phyloP scores from a whole-genome alignment of 2,329 filamentous ascomycete species.

The Aotearoamyces nothofagi region DNA sequence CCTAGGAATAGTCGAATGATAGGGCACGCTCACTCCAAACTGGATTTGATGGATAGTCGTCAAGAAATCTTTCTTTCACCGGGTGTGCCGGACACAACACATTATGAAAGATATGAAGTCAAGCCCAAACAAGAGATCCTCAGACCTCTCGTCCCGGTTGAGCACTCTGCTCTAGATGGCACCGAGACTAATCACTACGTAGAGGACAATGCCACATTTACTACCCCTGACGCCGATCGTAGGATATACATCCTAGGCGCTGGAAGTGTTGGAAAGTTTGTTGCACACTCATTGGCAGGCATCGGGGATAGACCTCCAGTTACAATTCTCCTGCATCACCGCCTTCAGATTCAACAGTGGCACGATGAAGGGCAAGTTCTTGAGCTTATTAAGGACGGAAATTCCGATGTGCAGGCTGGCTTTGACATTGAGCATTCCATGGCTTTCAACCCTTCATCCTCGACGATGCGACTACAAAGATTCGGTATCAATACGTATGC shows the following conservation, averaged over 20 bases:
- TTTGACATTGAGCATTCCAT: slow-evolving; percentile 17
- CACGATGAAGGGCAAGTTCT: slow-evolving; percentile 26
- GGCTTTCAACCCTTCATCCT: background rate
- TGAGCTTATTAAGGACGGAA: slow-evolving; percentile 26
- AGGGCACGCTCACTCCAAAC: no score
- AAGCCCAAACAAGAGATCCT: no score
- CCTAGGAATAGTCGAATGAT: no score
- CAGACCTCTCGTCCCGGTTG: no score
- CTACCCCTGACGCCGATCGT: no score
- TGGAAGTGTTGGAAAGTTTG: slow-evolving; percentile 46
- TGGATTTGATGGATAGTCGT: no score
- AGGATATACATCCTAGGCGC: slow-evolving; percentile 49
- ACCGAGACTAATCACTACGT: slow-evolving; percentile 4
- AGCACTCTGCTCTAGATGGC: no score
- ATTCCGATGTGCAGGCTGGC: slow-evolving; percentile 19
- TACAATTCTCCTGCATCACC: slow-evolving; percentile 43
- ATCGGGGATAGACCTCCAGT: slow-evolving; percentile 43
- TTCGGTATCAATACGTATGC: slow-evolving; percentile 6
- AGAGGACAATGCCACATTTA: no score
- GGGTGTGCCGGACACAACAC: no score
- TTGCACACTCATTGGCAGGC: slow-evolving; percentile 48
- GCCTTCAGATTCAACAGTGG: slow-evolving; percentile 28
- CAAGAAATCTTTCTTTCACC: no score
- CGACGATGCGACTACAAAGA: no score
- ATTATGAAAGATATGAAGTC: no score